phyloP scores from a whole-genome alignment of 768 basidiomycete genomes.

The Suillus clintonianus region DNA sequence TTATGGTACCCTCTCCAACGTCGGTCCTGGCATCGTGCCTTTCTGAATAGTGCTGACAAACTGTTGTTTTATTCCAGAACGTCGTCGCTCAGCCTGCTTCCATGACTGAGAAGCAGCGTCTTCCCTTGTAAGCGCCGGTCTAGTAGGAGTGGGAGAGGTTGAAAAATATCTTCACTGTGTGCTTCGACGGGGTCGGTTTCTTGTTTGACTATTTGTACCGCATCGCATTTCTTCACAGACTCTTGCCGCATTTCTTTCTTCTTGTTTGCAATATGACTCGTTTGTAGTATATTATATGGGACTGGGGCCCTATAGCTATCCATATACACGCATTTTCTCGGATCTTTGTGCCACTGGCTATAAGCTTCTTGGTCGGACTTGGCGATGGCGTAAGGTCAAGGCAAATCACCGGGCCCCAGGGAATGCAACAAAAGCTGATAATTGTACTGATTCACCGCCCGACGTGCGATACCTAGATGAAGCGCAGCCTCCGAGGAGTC shows the following conservation, averaged over 20 bases:
- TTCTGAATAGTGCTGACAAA: constrained; percentile 11
- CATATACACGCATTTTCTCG: neutral
- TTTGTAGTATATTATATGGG: constrained; percentile 8
- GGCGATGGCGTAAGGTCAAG: no score
- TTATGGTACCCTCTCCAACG: constrained; percentile 15
- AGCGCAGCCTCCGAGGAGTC: no score
- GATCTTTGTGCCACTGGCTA: no score
- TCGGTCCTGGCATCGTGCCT: constrained; percentile 8
- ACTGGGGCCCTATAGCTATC: constrained; percentile 1
- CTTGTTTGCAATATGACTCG: neutral
- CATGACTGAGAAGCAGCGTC: constrained; percentile 31
- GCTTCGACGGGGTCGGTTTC: neutral
- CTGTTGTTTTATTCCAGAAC: constrained; percentile 13
- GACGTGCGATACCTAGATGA: no score
- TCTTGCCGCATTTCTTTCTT: constrained; percentile 1
- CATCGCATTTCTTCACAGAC: constrained; percentile 8
- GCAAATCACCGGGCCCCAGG: no score
- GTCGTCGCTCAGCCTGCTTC: constrained; percentile 18
- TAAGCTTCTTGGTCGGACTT: no score
- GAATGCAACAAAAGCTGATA: no score
- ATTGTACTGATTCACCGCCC: no score
- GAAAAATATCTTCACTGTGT: constrained; percentile 1
- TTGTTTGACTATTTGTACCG: neutral
- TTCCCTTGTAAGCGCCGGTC: constrained; percentile 20
- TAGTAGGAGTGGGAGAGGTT: neutral